A percentile compares a stretch with the other conserved stretches of the same genome.
phyloP scores from a whole-genome alignment of 345 rosid species.

The Syzygium oleosum region DNA sequence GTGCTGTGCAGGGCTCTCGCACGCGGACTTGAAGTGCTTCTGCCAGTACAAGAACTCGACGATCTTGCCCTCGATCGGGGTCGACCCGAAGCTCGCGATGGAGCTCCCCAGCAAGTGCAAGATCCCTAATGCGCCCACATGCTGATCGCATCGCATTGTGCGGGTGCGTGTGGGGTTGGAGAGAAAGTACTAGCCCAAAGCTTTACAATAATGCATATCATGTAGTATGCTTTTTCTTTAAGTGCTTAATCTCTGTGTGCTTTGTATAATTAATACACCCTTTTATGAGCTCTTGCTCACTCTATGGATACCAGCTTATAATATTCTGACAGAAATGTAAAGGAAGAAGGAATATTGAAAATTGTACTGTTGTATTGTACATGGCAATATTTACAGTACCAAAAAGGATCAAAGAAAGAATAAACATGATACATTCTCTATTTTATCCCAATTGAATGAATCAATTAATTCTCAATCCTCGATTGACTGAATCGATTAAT shows the following conservation, averaged over 20 bases:
- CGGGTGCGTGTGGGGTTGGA: background rate
- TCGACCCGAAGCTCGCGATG: slow-evolving; percentile 52
- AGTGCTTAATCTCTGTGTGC: background rate
- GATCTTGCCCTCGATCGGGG: slow-evolving; percentile 37
- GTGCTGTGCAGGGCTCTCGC: slow-evolving; percentile 40
- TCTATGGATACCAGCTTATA: background rate
- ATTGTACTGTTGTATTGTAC: no score
- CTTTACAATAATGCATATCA: background rate
- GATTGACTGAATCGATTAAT: no score
- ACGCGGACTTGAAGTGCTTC: slow-evolving; percentile 34
- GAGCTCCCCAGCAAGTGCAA: slow-evolving; percentile 43
- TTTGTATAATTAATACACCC: background rate
- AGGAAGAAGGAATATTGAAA: no score
- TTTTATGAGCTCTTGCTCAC: background rate
- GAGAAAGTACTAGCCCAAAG: background rate
- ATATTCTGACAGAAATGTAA: no score
- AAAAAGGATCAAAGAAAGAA: no score
- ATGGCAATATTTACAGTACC: no score
- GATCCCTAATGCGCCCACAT: slow-evolving; percentile 26
- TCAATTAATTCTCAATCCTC: no score
- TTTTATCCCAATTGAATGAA: no score
- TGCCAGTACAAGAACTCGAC: slow-evolving; percentile 44
- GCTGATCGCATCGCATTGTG: slow-evolving; percentile 2
- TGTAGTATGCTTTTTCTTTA: background rate
- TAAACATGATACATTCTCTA: no score